A percentile compares a stretch with the other conserved stretches of the same genome.
Conservation (phyloP, 2,329 filamentous ascomycete species). For the Escovopsis weberi region DNA sequence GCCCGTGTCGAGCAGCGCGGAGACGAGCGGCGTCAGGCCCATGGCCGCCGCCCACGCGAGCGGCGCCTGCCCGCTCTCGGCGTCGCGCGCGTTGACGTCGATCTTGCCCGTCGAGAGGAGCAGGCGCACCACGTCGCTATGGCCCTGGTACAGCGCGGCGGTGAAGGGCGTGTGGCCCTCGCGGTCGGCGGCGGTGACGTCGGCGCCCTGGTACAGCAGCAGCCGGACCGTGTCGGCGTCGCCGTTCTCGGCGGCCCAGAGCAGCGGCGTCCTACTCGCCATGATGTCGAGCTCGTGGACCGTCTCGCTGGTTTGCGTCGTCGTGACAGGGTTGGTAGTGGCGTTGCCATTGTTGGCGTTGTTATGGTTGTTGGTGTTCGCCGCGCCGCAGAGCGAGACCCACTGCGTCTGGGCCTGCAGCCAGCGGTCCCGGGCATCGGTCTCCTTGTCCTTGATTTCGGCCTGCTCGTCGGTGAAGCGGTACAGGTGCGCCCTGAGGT, state of each 20-base stretch:
- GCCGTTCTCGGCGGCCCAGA: conserved; percentile 3
- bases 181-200: not conserved
- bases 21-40: not conserved
- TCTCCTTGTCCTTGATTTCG: not conserved
- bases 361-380: too few relatives aligned
- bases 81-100: not conserved
- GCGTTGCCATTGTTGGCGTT: too few relatives aligned
- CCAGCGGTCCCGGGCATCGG: not conserved
- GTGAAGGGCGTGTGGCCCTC: not conserved
- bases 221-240: conserved; percentile 1
- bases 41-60: not conserved
- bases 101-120: not conserved
- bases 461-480: not conserved
- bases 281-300: not conserved
- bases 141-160: not conserved
- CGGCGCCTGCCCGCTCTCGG: not conserved
- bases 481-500: not conserved
- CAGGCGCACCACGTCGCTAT: not conserved
- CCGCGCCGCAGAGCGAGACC: not conserved
- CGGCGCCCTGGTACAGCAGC: conserved; percentile 1
- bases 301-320: not conserved
- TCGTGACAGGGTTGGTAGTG: not conserved
- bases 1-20: not conserved
- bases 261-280: not conserved
- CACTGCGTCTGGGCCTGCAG: not conserved